Base-by-base conservation (phyloP, 164 flowering plant species). In the Brasenia schreberi region DNA sequence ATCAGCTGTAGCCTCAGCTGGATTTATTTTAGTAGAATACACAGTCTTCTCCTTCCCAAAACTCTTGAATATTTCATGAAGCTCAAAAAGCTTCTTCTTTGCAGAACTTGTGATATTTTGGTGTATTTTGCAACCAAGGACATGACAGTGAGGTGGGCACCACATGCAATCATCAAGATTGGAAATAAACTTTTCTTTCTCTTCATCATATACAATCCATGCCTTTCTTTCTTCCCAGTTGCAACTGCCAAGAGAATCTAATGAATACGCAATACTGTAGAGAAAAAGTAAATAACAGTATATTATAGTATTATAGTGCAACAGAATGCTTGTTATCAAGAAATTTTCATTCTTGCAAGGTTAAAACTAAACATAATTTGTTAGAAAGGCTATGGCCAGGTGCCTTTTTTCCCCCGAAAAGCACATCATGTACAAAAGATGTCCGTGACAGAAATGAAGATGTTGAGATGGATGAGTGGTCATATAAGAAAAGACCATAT, bases 51-150 rank as follows among this genome's bases (percentile, higher is more conserved):
- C 75, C 72, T 58, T 81, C 18, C 68, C 67, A 62, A 81, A 72
- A 73, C 83, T 87, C 80, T 79, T 87, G 72, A 94, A 94, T 45
- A 94, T 87, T 67, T 94, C 98, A 79, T 89, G 95, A 70, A 94
- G 92, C 61, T 87, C 96, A 80, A 86, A 91, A 17, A 74, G 74
- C 68, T 71, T 82, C 68, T 72, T 79, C 69, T 70, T 82, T 43
- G 80, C 76, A 69, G 83, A 72, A 70, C 75, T 81, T 49, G 75
- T 68, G 43, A 45, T 67, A 71, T 56, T 70, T 53, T 69, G 72
- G 63, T 86, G 88, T 73, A 75, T 64, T 61, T 85, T 84, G 75
- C 98, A 93, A n/a, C 82, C 87, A 67, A 89, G 81, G 63, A 86
- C 92, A 73, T 89, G 92, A 70, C 98, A 93, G 56, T 78, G 85